Evolutionary conservation across 129 eudicot genomes (phyloP), one percentile per base, ranked within the genome.

Genomic region (Chrysanthemum seticuspe): DNA sequence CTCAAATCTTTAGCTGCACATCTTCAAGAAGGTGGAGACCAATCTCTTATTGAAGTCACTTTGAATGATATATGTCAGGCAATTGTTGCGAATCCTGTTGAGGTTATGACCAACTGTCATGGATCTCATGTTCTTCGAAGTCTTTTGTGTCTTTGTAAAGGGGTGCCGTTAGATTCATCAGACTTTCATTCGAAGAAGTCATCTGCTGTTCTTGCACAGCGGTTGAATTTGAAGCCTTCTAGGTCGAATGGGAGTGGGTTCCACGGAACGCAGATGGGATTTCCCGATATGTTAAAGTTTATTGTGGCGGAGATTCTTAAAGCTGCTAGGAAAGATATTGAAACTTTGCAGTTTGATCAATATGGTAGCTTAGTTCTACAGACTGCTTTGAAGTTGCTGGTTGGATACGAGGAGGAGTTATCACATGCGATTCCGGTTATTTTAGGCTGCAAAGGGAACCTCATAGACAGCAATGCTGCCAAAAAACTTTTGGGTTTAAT

Each of bases 91-190:
- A 88, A 79, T 77, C 93, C 97, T 66, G 87, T 90, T 75, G 93
- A 86, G 55, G 80, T 94, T 67, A 88, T 90, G 97, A 83, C 88
- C 74, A 84, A 86, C 78, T 85, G 96, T 69, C 74, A 94, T 80
- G 99, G 97, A 59, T 94, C 99, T 51, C 99, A 94, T 83, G 99
- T 94, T 70, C 89, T 94, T 61, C 83, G 99, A 66, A 90, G 96
- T 75, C 88, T 94, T 75, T 81, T 94, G 18, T 88, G 96, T 80
- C 85, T 94, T 5, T 94, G 97, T 78, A 84, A 88, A 94, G 99
- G 99, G 76, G 85, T 80, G 36, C 87, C 93, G 0, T 78, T 89
- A 62, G 91, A 90, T 62, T 85, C 97, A 44, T 64, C 92, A 5
- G 97, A 94, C 76, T 79, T 86, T 77, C 99, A 86, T 77, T 70